Base-by-base conservation (phyloP, 2,329 filamentous ascomycete genomes). In the Fusarium humuli region DNA sequence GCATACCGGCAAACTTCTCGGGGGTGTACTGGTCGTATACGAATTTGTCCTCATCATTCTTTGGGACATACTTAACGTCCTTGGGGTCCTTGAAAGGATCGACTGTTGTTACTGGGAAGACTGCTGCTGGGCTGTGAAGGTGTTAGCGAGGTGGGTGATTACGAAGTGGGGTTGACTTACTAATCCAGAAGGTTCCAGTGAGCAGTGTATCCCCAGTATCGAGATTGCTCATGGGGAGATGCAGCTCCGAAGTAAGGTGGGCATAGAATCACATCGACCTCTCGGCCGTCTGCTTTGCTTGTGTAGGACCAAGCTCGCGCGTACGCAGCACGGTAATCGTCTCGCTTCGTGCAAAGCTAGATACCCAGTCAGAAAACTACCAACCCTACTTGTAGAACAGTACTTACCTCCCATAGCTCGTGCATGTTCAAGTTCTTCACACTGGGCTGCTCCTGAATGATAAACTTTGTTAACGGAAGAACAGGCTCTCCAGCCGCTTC, bases 151-250 rank as follows among this genome's bases (percentile, higher is more conserved):
- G 6, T 11, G 3, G 14, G 0, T 2, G 6, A 32, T 13, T 2
- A 3, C 1, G 6, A 18, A 5, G 1, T 3, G 12, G 0, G 11
- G 14, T 12, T 6, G 2, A 32, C 61, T 7, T 45, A 64, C 61
- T 91, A 91, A 76, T 93, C 90, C 3, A 92, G 83, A 44, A 92
- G 72, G 74, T 92, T 93, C 89, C 90, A 92, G 65, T 89, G 85
- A 1, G 85, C 81, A 0, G 89, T 91, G 70, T 92, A 93, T 2
- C 85, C 85, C 89, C 89, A 92, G 81, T 75, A 91, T 73, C 77
- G 75, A 6, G 76, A 78, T 12, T 77, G 71, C 6, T 79, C 78
- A 68, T 87, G 77, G 67, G 88, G 67, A 63, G 79, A 61, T 71
- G 78, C 83, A 65, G 85, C 78, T 83, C 86, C n/a, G 3, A 88